Evolutionary conservation across 1,284 basidiomycete species (phyloP).

Genomic region (Cryptococcus amylolentus): DNA sequence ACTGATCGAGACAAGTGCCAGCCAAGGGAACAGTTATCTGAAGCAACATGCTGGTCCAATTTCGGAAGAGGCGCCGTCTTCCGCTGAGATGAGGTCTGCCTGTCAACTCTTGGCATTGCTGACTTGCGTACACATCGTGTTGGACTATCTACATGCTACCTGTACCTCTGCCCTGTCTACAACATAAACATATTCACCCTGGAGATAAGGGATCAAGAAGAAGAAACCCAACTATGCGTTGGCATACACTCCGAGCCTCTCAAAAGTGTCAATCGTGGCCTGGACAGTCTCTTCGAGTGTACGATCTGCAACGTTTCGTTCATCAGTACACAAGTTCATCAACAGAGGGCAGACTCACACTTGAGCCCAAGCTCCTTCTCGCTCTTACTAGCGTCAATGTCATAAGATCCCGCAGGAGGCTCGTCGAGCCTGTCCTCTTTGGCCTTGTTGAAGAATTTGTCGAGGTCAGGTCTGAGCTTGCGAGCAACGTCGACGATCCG

Average conservation of each 20-base stretch:
- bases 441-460: conserved; percentile 19
- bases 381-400: conserved; percentile 24
- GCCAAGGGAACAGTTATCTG: too few species aligned
- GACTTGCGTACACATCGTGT: too few species aligned
- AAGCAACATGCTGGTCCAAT: too few species aligned
- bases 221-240: background rate
- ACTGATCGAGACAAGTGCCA: too few species aligned
- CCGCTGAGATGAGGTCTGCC: too few species aligned
- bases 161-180: too few species aligned
- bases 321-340: background rate
- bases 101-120: too few species aligned
- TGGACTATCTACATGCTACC: too few species aligned
- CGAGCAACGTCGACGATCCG: conserved; percentile 21
- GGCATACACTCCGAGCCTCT: conserved; percentile 8
- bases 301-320: background rate
- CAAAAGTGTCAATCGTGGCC: conserved; percentile 5
- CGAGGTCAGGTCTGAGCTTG: conserved; percentile 22
- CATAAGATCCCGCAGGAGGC: conserved; percentile 13
- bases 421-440: conserved; percentile 12
- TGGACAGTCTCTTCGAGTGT: conserved; percentile 9
- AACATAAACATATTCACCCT: too few species aligned
- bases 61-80: too few species aligned
- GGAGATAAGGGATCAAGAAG: background rate
- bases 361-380: conserved; percentile 29
- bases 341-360: conserved; percentile 7